Evolutionary conservation across 1,284 basidiomycete genomes (phyloP).

Genomic region (Ceratobasidium theobromae): DNA sequence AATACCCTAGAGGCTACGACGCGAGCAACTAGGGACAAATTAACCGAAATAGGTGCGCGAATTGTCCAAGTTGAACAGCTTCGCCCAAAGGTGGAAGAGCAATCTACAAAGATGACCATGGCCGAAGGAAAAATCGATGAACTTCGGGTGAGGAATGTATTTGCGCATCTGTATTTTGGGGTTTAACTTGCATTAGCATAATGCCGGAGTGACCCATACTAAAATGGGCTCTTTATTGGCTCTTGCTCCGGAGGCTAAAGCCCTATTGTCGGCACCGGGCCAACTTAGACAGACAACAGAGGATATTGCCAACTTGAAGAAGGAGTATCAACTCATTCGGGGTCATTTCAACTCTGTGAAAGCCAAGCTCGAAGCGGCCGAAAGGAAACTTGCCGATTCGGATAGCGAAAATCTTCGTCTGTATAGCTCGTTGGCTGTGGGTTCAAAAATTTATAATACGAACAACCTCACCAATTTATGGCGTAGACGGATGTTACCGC

Average conservation of each 20-base stretch:
- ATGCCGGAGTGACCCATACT: background rate
- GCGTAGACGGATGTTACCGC: background rate
- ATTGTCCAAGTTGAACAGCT: background rate
- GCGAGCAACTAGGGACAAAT: background rate
- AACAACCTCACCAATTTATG: background rate
- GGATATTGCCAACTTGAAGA: background rate
- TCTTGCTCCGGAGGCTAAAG: background rate
- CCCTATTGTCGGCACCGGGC: background rate
- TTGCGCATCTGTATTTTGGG: background rate
- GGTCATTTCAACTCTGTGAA: background rate
- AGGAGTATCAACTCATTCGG: background rate
- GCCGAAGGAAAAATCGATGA: background rate
- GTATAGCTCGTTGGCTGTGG: background rate
- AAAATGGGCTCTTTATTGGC: background rate
- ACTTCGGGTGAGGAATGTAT: background rate
- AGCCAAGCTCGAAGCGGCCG: background rate
- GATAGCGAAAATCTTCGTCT: background rate
- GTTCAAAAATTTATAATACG: background rate
- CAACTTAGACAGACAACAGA: background rate
- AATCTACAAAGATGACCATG: background rate
- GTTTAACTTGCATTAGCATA: background rate
- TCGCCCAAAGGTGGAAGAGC: background rate
- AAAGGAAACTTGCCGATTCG: background rate
- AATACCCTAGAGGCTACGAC: background rate
- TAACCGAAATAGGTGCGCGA: background rate